Evolutionary conservation across 2,329 filamentous ascomycete genomes (phyloP).

Genomic region (Camptophora hylomeconis): DNA sequence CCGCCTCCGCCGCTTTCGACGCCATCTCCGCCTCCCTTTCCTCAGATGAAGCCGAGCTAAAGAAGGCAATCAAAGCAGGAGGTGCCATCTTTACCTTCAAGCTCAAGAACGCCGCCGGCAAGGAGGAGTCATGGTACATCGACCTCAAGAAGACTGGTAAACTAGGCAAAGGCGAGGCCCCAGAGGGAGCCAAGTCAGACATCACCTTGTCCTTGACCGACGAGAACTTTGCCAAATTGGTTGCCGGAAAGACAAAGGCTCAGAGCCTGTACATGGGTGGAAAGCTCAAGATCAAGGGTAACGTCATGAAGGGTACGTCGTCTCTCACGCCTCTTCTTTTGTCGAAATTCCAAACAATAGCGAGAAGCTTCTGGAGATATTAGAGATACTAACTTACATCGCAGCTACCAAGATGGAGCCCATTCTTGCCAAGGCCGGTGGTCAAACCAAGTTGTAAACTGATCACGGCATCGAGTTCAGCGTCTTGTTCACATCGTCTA

Average conservation of each 20-base stretch:
- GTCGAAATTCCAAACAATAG: no score
- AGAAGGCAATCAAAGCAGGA: conserved; percentile 80
- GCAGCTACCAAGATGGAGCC: conserved; percentile 78
- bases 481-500: no score
- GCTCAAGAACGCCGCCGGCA: conserved; percentile 72
- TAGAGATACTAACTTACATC: neutral
- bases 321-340: no score
- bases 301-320: conserved; percentile 70
- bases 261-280: conserved; percentile 96
- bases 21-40: conserved; percentile 62
- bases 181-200: conserved; percentile 62
- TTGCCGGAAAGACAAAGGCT: conserved; percentile 79
- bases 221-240: conserved; percentile 71
- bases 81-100: conserved; percentile 82
- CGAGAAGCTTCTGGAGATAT: no score
- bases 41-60: conserved; percentile 57
- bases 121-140: conserved; percentile 81
- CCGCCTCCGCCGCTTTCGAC: conserved; percentile 84
- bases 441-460: conserved; percentile 60
- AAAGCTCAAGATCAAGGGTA: conserved; percentile 95
- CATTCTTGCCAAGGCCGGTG: conserved; percentile 77
- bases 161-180: conserved; percentile 61
- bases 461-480: no score
- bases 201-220: conserved; percentile 81
- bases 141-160: conserved; percentile 84